A percentile compares a stretch with the other conserved stretches of the same genome.
Evolutionary conservation across 106 monocot genomes (phyloP).

Genomic region (Allium sativum): DNA sequence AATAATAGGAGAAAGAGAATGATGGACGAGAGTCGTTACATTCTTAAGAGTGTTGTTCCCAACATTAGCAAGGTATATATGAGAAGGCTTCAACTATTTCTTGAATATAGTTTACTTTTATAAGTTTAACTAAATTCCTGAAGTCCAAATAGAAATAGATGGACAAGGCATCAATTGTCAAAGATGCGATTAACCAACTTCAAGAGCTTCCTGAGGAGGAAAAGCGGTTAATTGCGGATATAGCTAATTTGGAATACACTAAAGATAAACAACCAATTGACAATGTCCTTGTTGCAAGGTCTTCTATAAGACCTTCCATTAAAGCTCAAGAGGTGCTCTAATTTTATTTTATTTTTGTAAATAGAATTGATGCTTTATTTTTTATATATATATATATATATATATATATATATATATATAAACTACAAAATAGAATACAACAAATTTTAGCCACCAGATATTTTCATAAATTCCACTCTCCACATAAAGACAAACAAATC

Average conservation of each 20-base stretch:
- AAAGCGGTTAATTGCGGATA: slow-evolving; percentile 30
- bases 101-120: neutral
- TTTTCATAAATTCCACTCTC: too few relatives aligned
- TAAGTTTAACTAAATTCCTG: neutral
- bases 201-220: slow-evolving; percentile 48
- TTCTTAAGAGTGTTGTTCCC: neutral
- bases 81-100: neutral
- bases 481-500: too few relatives aligned
- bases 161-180: slow-evolving; percentile 76
- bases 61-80: neutral
- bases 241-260: neutral
- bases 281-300: neutral
- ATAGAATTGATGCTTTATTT: too few relatives aligned
- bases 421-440: too few relatives aligned
- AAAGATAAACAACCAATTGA: neutral
- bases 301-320: neutral
- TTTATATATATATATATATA: too few relatives aligned
- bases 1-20: slow-evolving; percentile 34
- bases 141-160: slow-evolving; percentile 19
- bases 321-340: slow-evolving; percentile 15
- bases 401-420: too few relatives aligned
- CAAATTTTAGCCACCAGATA: too few relatives aligned
- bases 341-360: too few relatives aligned
- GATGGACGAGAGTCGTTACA: slow-evolving; percentile 62
- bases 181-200: slow-evolving; percentile 72